phyloP scores from a whole-genome alignment of 768 basidiomycete genomes.

The Phanerochaete sordida region DNA sequence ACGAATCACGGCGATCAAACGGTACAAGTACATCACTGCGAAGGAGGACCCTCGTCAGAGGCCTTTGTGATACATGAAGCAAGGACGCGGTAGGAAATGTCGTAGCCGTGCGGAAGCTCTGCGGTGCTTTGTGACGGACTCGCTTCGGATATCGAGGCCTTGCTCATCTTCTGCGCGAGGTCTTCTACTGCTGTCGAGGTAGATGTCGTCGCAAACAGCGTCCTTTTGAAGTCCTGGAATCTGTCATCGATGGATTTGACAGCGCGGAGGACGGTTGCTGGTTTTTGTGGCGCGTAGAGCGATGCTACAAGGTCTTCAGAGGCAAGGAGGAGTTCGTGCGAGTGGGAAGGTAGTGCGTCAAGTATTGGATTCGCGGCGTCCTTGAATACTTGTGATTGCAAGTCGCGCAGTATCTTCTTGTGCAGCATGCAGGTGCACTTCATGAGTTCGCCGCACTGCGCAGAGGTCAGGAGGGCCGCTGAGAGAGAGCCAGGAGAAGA shows the following conservation, averaged over 20 bases:
- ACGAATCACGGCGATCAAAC: neutral
- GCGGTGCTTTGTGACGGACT: slow-evolving; percentile 13
- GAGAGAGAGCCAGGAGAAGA: neutral
- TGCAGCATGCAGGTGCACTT: slow-evolving; percentile 35
- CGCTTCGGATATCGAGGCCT: neutral
- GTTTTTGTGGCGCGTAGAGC: slow-evolving; percentile 62
- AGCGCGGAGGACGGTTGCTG: slow-evolving; percentile 35
- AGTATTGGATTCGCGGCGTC: slow-evolving; percentile 29
- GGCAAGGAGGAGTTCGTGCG: slow-evolving; percentile 47
- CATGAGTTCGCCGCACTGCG: neutral
- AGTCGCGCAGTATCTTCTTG: slow-evolving; percentile 51
- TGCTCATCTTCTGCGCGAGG: slow-evolving; percentile 23
- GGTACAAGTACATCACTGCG: neutral
- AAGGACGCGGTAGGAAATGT: slow-evolving; percentile 39
- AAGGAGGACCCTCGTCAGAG: neutral
- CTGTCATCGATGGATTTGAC: slow-evolving; percentile 35
- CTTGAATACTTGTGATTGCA: slow-evolving; percentile 24
- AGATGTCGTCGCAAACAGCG: slow-evolving; percentile 19
- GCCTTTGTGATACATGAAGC: neutral
- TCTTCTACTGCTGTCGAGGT: slow-evolving; percentile 10
- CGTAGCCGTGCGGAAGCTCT: slow-evolving; percentile 54
- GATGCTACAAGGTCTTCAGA: slow-evolving; percentile 68
- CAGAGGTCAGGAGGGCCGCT: neutral
- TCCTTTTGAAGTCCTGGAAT: slow-evolving; percentile 34
- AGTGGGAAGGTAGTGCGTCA: slow-evolving; percentile 49